Evolutionary conservation across 192 early-diverging fungal genomes (phyloP), one percentile per base, ranked within the genome.

Genomic region (Coemansia sp.): DNA sequence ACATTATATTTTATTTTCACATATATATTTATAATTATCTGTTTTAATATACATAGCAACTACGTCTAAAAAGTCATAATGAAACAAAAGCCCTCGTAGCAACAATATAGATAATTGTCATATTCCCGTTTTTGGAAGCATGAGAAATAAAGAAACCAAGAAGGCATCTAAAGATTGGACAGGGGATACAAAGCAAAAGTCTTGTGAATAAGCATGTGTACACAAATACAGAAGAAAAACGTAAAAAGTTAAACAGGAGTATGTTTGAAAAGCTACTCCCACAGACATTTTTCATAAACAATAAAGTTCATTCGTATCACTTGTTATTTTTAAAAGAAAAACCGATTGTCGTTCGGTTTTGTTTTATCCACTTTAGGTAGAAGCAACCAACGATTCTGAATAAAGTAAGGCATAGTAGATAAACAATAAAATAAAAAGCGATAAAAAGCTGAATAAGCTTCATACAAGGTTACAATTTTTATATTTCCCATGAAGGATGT

Each of bases 391-490:
- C 23, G 15, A 56, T 50, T 50, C 4, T 4, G 4, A 32, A 32
- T 32, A 32, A 18, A 54, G 21, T 23, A 54, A 9, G 21, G 18
- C 16, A 21, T 21, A 50, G 49, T 7, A 37, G 5, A 59, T 23
- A 40, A 59, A 39, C 9, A 41, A 3, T 9, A 38, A n/a, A 41
- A 18, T 18, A 19, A 8, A 41, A 41, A 59, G 56, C 16, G 9
- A 59, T 18, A 59, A 6, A 59, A 40, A 59, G 57, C 37, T 59
- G 57, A 59, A 59, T 59, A 59, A 59, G 37, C 57, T 9, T 44
- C 37, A 10, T 42, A 18, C 52, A 48, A 15, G 19, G 13, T 16
- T 44, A 32, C 19, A 41, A 26, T 63, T 48, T 43, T 61, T 61
- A 21, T 61, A 38, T 61, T 16, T 15, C 13, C 59, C 21, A 42